A percentile compares a stretch with the other conserved stretches of the same genome.
Conservation (phyloP, 176 grass and related monocot genomes). For the Calamus simplicifolius region DNA sequence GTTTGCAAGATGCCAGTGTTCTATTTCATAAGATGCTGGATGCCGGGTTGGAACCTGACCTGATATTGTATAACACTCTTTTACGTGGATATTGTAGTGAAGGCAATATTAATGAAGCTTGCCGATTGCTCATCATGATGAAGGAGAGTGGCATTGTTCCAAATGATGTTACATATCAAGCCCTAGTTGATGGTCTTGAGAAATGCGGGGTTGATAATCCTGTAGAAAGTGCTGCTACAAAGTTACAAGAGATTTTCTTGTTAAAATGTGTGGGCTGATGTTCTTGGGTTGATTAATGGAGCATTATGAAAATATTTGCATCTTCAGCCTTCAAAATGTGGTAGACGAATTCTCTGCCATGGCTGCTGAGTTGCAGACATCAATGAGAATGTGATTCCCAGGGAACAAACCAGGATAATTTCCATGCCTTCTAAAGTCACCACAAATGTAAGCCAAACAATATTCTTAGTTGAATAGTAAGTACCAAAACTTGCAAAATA, state of each 20-base stretch:
- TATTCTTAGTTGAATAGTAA: too few relatives aligned
- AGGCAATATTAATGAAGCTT: conserved; percentile 13
- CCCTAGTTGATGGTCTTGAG: conserved; percentile 16
- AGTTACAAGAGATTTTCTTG: neutral
- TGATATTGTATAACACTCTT: conserved; percentile 19
- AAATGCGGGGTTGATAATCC: conserved; percentile 18
- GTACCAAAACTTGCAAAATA: too few relatives aligned
- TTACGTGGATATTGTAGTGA: conserved; percentile 20
- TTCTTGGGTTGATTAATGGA: too few relatives aligned
- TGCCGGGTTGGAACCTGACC: conserved; percentile 19
- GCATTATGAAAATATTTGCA: too few relatives aligned
- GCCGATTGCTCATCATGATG: conserved; percentile 11
- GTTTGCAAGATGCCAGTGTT: conserved; percentile 16
- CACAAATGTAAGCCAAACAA: too few relatives aligned
- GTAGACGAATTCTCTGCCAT: too few relatives aligned
- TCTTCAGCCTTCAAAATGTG: too few relatives aligned
- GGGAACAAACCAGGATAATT: too few relatives aligned
- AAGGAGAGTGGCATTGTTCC: conserved; percentile 11
- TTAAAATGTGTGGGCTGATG: too few relatives aligned
- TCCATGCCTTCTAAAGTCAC: too few relatives aligned
- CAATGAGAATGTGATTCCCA: too few relatives aligned
- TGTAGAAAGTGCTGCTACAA: conserved; percentile 3
- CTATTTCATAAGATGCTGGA: conserved; percentile 26
- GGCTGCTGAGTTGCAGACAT: too few relatives aligned
- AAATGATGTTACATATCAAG: conserved; percentile 1